phyloP scores from a whole-genome alignment of 148 eudicot species.

The Cornus controversa region DNA sequence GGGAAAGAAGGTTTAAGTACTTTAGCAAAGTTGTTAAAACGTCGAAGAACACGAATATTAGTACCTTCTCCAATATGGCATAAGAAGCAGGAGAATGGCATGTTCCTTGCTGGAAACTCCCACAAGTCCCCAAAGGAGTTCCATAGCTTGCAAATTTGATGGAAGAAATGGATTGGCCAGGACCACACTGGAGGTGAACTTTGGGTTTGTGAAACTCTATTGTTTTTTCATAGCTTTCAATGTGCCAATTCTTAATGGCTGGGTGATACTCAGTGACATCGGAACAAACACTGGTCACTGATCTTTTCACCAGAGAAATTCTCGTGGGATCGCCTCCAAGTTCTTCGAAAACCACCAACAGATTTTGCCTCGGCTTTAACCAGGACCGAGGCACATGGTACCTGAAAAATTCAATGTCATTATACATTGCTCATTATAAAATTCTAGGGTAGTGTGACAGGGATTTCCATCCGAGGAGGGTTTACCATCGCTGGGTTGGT shows the following conservation, averaged over 20 bases:
- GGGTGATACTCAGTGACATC: conserved; percentile 76
- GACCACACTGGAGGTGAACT: conserved; percentile 59
- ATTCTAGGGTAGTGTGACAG: neutral
- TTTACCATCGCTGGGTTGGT: conserved; percentile 92
- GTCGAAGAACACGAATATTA: neutral
- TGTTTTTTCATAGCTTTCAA: conserved; percentile 53
- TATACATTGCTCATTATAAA: neutral
- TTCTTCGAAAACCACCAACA: conserved; percentile 86
- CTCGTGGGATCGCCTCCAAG: conserved; percentile 82
- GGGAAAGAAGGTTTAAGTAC: neutral
- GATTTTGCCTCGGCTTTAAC: conserved; percentile 74
- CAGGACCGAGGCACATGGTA: conserved; percentile 95
- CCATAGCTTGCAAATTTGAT: conserved; percentile 91
- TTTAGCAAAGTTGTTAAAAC: neutral
- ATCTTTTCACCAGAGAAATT: conserved; percentile 65
- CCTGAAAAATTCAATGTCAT: conserved; percentile 25
- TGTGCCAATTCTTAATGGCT: conserved; percentile 56
- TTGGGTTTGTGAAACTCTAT: conserved; percentile 57
- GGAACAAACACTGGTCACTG: conserved; percentile 59
- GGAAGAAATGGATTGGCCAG: conserved; percentile 64
- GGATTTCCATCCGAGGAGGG: neutral
- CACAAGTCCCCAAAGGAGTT: conserved; percentile 85
- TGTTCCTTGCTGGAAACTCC: conserved; percentile 61
- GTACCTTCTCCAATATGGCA: conserved; percentile 66
- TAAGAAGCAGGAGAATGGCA: conserved; percentile 74